These are phyloP conservation scores for Luffa aegyptiaca DNA, from an alignment of 306 rosid genomes.

Conservation along the genomic window DNA sequence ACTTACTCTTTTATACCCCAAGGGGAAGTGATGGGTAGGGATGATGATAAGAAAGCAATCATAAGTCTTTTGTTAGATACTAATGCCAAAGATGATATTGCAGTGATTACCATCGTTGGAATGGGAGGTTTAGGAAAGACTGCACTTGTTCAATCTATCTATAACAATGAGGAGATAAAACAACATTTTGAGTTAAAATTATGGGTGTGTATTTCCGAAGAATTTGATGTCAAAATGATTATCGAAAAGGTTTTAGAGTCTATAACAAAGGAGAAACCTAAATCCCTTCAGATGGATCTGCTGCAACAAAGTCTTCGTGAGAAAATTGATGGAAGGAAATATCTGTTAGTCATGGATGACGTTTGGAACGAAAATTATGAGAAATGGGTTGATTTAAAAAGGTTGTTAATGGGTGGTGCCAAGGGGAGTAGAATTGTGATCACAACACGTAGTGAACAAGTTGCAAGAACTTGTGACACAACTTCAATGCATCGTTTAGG, in stretches of 20 bases:
- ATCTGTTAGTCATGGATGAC: neutral
- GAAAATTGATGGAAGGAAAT: neutral
- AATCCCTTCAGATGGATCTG: neutral
- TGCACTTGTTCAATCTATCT: neutral
- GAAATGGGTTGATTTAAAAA: neutral
- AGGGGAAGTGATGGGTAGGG: conserved; percentile 2
- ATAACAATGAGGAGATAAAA: no score
- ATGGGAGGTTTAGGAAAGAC: conserved; percentile 5
- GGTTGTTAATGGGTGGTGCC: neutral
- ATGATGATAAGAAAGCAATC: neutral
- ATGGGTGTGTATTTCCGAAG: no score
- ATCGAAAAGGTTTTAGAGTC: no score
- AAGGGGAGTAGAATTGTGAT: no score
- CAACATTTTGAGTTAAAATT: no score
- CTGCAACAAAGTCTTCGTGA: neutral
- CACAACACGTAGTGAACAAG: no score
- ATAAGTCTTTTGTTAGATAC: neutral
- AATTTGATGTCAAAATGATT: no score
- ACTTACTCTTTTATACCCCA: neutral
- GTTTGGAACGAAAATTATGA: neutral
- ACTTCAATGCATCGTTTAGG: no score
- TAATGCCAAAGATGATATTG: neutral
- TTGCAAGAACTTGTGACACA: no score
- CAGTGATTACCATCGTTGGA: neutral
- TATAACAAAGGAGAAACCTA: neutral